Percentiles rank a stretch among this genome's conserved stretches.
Evolutionary conservation across 192 early-diverging fungal genomes (phyloP).

Genomic region (Helicostylum pulchrum): DNA sequence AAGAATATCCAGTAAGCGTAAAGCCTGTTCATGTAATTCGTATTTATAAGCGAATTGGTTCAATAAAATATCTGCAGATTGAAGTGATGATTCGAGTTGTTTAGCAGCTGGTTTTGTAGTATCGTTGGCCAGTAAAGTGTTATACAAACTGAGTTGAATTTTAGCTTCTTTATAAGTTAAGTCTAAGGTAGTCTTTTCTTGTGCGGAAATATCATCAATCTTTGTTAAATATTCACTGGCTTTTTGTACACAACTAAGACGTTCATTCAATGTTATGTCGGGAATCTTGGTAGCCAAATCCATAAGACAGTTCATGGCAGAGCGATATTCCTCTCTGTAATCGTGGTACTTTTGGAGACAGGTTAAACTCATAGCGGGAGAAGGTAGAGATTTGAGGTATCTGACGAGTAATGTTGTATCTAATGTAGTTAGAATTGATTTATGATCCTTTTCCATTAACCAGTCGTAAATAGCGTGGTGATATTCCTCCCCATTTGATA

Average conservation of each 20-base stretch:
- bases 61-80: not conserved
- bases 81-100: not conserved
- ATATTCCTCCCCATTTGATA: not conserved
- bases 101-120: not conserved
- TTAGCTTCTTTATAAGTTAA: not conserved
- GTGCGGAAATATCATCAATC: too few species aligned
- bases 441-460: not conserved
- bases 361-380: not conserved
- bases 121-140: not conserved
- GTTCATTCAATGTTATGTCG: not conserved
- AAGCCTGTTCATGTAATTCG: not conserved
- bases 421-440: not conserved
- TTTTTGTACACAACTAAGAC: not conserved
- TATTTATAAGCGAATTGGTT: not conserved
- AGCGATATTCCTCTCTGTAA: not conserved
- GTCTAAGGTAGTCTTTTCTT: not conserved
- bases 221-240: not conserved
- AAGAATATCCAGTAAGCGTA: not conserved
- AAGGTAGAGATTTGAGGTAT: not conserved
- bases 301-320: not conserved
- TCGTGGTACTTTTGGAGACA: not conserved
- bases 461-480: constrained; percentile 2
- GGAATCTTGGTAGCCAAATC: not conserved
- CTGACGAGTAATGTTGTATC: not conserved
- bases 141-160: not conserved